phyloP scores from a whole-genome alignment of 1,284 basidiomycete species.

The Rhodotorula sp. region DNA sequence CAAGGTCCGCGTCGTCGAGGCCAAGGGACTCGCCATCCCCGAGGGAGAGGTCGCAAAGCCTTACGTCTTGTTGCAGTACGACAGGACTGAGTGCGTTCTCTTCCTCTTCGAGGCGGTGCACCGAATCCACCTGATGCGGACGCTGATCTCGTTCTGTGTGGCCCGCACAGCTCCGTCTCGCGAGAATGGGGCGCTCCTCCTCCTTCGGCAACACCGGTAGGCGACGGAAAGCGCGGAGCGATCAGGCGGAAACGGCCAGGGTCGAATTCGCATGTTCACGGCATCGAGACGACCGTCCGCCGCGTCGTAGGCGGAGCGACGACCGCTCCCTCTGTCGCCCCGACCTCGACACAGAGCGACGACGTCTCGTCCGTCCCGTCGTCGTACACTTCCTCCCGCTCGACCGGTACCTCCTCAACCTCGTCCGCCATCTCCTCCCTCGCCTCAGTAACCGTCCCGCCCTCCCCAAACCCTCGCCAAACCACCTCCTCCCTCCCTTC shows the following conservation, averaged over 20 bases:
- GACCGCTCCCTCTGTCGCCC: not conserved
- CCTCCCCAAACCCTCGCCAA: not conserved
- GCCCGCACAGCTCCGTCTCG: slow-evolving; percentile 25
- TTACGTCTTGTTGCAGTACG: slow-evolving; percentile 39
- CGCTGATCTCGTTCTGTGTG: not conserved
- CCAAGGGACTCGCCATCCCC: slow-evolving; percentile 18
- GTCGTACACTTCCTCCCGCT: not conserved
- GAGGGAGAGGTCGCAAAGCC: slow-evolving; percentile 17
- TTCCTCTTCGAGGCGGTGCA: not conserved
- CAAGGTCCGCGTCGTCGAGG: slow-evolving; percentile 33
- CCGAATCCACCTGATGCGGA: not conserved
- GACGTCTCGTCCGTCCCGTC: not conserved
- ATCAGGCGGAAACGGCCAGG: not conserved
- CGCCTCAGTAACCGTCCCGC: not conserved
- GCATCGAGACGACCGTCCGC: not conserved
- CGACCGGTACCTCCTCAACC: not conserved
- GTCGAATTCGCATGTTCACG: no score
- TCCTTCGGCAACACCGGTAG: not conserved
- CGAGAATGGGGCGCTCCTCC: slow-evolving; percentile 34
- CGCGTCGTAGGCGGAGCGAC: slow-evolving; percentile 4
- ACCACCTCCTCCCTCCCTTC: slow-evolving; percentile 8
- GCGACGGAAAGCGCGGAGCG: slow-evolving; percentile 4
- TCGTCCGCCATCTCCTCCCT: not conserved
- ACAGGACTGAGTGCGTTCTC: slow-evolving; percentile 31
- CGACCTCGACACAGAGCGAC: not conserved